Evolutionary conservation across 768 basidiomycete species (phyloP).

Genomic region (Kwoniella sp.): DNA sequence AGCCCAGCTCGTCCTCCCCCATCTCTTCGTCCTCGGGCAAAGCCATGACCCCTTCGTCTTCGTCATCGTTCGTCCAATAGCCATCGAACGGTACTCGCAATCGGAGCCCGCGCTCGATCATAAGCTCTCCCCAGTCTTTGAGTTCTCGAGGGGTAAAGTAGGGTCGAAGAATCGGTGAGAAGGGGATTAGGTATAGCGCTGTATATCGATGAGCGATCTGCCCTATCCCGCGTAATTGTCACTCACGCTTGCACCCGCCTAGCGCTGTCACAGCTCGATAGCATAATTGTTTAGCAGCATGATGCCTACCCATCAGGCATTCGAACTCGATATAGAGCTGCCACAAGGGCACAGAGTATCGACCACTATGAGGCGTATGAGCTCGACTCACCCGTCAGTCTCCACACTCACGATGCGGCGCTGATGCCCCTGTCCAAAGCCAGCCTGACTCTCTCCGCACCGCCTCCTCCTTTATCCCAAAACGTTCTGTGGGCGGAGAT

Average conservation of each 20-base stretch:
- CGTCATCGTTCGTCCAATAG: constrained; percentile 22
- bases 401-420: constrained; percentile 25
- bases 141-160: constrained; percentile 49
- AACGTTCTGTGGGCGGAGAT: constrained; percentile 27
- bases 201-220: neutral
- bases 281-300: constrained; percentile 48
- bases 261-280: constrained; percentile 49
- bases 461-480: constrained; percentile 36
- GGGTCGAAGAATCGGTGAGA: constrained; percentile 42
- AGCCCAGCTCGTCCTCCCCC: constrained; percentile 40
- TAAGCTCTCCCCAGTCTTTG: constrained; percentile 48
- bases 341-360: constrained; percentile 47
- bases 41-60: constrained; percentile 19
- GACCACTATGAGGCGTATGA: constrained; percentile 42
- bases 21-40: constrained; percentile 34
- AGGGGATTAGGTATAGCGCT: constrained; percentile 52
- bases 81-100: constrained; percentile 44
- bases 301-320: constrained; percentile 33
- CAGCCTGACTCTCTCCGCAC: constrained; percentile 43
- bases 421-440: constrained; percentile 49
- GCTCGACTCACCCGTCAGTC: too few relatives aligned
- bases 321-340: constrained; percentile 52
- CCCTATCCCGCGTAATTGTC: neutral
- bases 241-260: constrained; percentile 50
- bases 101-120: constrained; percentile 51